Evolutionary conservation across 2,329 filamentous ascomycete genomes (phyloP).

Genomic region (Huntiella decipiens): DNA sequence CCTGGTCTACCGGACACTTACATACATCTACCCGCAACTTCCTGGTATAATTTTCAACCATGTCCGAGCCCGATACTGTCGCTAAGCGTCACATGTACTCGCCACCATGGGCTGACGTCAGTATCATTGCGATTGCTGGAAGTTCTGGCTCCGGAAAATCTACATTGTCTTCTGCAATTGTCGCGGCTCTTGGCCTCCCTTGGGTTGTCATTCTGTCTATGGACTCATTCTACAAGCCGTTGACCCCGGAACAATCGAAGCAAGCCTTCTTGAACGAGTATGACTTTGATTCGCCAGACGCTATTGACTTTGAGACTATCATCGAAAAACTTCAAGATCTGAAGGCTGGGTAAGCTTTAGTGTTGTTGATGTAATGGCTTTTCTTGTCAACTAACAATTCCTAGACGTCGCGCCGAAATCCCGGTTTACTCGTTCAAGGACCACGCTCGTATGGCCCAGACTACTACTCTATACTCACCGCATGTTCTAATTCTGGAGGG

Average conservation of each 20-base stretch:
- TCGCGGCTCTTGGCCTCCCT: conserved; percentile 72
- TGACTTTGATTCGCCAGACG: conserved; percentile 87
- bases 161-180: conserved; percentile 78
- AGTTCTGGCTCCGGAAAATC: conserved; percentile 92
- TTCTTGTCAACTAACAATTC: neutral
- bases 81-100: conserved; percentile 35
- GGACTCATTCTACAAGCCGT: conserved; percentile 93
- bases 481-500: conserved; percentile 91
- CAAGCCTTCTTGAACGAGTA: conserved; percentile 79
- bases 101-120: conserved; percentile 89
- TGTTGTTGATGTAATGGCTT: neutral
- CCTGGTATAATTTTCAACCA: neutral
- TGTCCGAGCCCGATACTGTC: neutral
- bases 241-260: conserved; percentile 59
- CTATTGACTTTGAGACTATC: conserved; percentile 83
- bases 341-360: conserved; percentile 58
- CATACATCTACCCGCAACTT: neutral
- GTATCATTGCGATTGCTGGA: conserved; percentile 90
- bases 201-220: conserved; percentile 98
- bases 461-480: conserved; percentile 83
- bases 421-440: conserved; percentile 91
- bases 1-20: neutral
- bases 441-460: conserved; percentile 60
- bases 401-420: conserved; percentile 69
- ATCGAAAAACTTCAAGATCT: conserved; percentile 64